Evolutionary conservation across 2,329 filamentous ascomycete species (phyloP), one percentile per base, ranked within the genome.

Genomic region (Aaosphaeria arxii): DNA sequence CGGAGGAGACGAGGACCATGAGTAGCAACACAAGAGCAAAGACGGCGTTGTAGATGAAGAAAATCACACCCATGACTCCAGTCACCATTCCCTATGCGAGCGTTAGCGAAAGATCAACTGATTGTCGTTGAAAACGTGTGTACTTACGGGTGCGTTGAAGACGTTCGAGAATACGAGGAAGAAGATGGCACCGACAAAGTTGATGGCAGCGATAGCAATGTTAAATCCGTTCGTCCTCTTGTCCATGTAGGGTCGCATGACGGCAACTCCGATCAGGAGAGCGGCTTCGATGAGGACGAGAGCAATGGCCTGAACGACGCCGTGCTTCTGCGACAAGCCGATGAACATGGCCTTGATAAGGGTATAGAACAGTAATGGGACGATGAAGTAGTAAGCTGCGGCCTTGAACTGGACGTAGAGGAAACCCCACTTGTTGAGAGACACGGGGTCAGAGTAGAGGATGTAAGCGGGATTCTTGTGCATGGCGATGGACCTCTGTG

Each of bases 161-260:
- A 96, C 83, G 52, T 87, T 81, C 28, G 89, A 89, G 75, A 96
- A 96, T 61, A 96, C 83, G 47, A 97, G 78, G 32, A 96, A 76
- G 77, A 95, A 95, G 69, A 96, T 85, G 47, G 87, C 82, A 72
- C 94, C 95, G 63, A 96, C 70, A 71, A 96, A 95, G 77, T 96
- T 96, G 72, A 96, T 79, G 41, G 84, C 87, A 53, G 85, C 87
- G 62, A 96, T 96, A 51, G 90, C 83, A 63, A 97, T 96, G 75
- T 96, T 96, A 80, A 96, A 95, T 42, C 86, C 86, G 72, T 96
- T 97, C 52, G 90, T 96, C 76, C 91, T 92, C 83, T 96, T 96
- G 79, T 96, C 92, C 92, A 97, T 97, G 87, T 90, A 97, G 13
- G 92, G 92, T 51, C 89, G 86, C 57, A 96, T 75, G 46, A 95